These are phyloP conservation scores for Chaetomiaceae sp. DNA, from an alignment of 2,329 filamentous ascomycete species.

Conservation along the genomic window DNA sequence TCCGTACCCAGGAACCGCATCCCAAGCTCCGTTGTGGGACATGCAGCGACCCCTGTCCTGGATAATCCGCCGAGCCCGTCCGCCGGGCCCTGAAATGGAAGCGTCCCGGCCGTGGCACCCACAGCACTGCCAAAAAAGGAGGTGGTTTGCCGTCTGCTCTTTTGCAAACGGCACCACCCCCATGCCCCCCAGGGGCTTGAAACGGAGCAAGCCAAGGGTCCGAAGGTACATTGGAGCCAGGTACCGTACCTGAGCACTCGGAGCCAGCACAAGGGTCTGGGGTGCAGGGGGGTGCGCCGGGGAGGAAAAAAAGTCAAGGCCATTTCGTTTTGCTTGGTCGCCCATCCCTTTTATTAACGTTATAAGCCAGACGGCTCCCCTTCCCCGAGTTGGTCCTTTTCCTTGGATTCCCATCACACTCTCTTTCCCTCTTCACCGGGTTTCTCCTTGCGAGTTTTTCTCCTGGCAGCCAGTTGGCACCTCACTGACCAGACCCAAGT, in stretches of 20 bases:
- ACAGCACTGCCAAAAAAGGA: slow-evolving; percentile 15
- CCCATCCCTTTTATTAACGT: slow-evolving; percentile 22
- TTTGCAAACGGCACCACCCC: slow-evolving; percentile 18
- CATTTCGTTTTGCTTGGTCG: slow-evolving; percentile 18
- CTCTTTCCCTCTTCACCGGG: slow-evolving; percentile 13
- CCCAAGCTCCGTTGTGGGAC: slow-evolving; percentile 14
- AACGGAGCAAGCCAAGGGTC: slow-evolving; percentile 24
- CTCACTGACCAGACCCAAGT: not conserved
- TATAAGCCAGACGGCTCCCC: slow-evolving; percentile 25
- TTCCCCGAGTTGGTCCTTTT: slow-evolving; percentile 20
- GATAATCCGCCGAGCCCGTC: slow-evolving; percentile 21
- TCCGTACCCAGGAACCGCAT: not conserved
- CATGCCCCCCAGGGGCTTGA: slow-evolving; percentile 14
- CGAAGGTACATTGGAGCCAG: slow-evolving; percentile 19
- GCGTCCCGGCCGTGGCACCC: slow-evolving; percentile 11
- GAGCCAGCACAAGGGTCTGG: slow-evolving; percentile 21
- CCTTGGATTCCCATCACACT: slow-evolving; percentile 24
- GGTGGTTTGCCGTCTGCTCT: slow-evolving; percentile 13
- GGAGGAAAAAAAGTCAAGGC: slow-evolving; percentile 18
- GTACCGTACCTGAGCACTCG: slow-evolving; percentile 21
- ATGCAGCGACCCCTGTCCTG: not conserved
- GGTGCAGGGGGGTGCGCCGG: slow-evolving; percentile 12
- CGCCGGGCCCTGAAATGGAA: slow-evolving; percentile 23
- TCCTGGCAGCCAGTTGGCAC: slow-evolving; percentile 2
- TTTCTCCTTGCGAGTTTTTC: not conserved